Evolutionary conservation across 2,329 filamentous ascomycete species (phyloP).

Genomic region (Escovopsis sp.): DNA sequence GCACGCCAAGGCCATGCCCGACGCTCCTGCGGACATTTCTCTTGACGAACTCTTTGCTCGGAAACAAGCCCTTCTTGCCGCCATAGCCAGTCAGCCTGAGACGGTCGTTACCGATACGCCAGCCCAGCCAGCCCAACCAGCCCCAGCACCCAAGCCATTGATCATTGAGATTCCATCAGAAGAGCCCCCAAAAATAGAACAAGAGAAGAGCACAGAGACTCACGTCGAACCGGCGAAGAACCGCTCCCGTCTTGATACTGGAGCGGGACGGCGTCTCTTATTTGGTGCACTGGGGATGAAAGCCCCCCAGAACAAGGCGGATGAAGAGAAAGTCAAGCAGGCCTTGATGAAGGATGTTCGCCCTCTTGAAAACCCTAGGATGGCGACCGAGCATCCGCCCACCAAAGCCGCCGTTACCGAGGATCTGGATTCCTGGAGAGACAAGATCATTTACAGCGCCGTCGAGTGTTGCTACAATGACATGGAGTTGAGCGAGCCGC

Average conservation of each 20-base stretch:
- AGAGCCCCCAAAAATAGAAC: neutral
- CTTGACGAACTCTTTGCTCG: conserved; percentile 21
- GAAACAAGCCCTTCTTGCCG: conserved; percentile 25
- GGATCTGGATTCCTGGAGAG: conserved; percentile 53
- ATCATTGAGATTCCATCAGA: neutral
- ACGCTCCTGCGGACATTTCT: conserved; percentile 2
- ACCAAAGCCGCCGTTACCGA: conserved; percentile 14
- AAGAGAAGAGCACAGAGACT: neutral
- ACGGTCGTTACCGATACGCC: neutral
- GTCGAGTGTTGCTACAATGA: conserved; percentile 71
- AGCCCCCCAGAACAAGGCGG: conserved; percentile 51
- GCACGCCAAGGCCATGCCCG: conserved; percentile 7
- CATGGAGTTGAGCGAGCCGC: conserved; percentile 56
- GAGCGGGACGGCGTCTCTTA: conserved; percentile 50
- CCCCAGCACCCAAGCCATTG: neutral
- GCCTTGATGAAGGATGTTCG: conserved; percentile 42
- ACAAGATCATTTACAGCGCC: conserved; percentile 59
- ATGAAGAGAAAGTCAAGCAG: conserved; percentile 47
- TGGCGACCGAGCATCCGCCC: conserved; percentile 8
- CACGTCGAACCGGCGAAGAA: conserved; percentile 4
- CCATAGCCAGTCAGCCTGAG: conserved; percentile 6
- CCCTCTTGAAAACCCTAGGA: conserved; percentile 22
- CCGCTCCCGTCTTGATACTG: conserved; percentile 27
- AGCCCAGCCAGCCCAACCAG: neutral
- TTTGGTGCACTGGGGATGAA: conserved; percentile 60